These are phyloP conservation scores for Schizochytrium sp. DNA, from an alignment of 108 stramenopile genomes.

Conservation along the genomic window DNA sequence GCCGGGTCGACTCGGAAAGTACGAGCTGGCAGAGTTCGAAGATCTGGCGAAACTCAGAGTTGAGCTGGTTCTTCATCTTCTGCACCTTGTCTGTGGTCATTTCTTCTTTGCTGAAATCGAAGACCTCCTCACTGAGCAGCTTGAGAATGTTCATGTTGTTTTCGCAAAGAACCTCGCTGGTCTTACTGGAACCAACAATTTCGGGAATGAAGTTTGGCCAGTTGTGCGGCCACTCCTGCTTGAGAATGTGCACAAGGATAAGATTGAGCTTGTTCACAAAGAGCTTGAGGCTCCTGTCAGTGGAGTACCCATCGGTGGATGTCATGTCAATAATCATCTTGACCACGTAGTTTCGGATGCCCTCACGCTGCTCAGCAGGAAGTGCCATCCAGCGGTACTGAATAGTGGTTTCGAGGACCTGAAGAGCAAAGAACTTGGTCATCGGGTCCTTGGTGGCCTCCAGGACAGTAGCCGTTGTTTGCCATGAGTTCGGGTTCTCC, in stretches of 20 bases:
- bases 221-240: slow-evolving; percentile 99
- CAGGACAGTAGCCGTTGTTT: not conserved
- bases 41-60: slow-evolving; percentile 92
- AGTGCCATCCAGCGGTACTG: slow-evolving; percentile 75
- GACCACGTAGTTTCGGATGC: slow-evolving; percentile 96
- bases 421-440: slow-evolving; percentile 73
- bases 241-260: slow-evolving; percentile 96
- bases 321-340: slow-evolving; percentile 90
- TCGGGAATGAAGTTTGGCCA: slow-evolving; percentile 98
- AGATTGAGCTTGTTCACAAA: slow-evolving; percentile 88
- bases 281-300: not conserved
- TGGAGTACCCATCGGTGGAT: not conserved
- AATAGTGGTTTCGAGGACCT: slow-evolving; percentile 73
- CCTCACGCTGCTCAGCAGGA: slow-evolving; percentile 86
- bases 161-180: slow-evolving; percentile 93
- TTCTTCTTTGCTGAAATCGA: slow-evolving; percentile 95
- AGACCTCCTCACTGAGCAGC: slow-evolving; percentile 96
- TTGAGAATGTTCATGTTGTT: slow-evolving; percentile 99
- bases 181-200: slow-evolving; percentile 89
- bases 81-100: slow-evolving; percentile 86
- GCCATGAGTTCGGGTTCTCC: slow-evolving; percentile 1
- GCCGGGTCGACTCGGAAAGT: slow-evolving; percentile 74
- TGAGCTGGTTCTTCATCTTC: slow-evolving; percentile 79
- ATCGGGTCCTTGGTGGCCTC: slow-evolving; percentile 64
- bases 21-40: slow-evolving; percentile 97